Evolutionary conservation across 345 rosid genomes (phyloP).

Genomic region (Physaria fendleri): DNA sequence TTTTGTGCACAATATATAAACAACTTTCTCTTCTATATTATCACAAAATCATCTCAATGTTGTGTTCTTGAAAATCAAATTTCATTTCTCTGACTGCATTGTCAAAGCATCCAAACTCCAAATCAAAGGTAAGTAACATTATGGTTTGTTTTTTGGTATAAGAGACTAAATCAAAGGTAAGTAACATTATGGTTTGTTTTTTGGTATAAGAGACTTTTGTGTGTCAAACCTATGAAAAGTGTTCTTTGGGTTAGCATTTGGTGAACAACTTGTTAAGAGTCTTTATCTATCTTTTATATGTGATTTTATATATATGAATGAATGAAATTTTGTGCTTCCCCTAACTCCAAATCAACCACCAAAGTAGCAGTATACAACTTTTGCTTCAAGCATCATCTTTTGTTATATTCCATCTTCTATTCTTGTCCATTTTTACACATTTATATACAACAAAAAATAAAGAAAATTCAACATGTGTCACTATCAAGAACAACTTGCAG

Average conservation of each 20-base stretch:
- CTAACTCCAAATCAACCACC: constrained; percentile 11
- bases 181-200: constrained; percentile 17
- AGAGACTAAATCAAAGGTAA: constrained; percentile 13
- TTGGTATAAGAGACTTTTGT: too few species aligned
- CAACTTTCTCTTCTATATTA: neutral
- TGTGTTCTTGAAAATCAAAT: neutral
- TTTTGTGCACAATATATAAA: neutral
- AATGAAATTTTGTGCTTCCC: neutral
- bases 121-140: constrained; percentile 20
- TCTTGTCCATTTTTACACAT: constrained; percentile 2
- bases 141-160: constrained; percentile 8
- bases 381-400: constrained; percentile 18
- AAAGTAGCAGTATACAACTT: constrained; percentile 2
- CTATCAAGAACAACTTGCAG: constrained; percentile 16
- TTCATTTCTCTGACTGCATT: neutral
- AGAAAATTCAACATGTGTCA: neutral
- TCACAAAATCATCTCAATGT: neutral
- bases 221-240: constrained; percentile 8
- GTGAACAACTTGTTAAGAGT: constrained; percentile 15
- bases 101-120: neutral
- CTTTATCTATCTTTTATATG: neutral
- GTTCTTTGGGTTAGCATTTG: constrained; percentile 15
- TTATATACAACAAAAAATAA: neutral
- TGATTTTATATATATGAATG: neutral
- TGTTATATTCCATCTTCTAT: constrained; percentile 3